Conservation (phyloP, 371 early-diverging fungal species). For the Mortierella sp. region DNA sequence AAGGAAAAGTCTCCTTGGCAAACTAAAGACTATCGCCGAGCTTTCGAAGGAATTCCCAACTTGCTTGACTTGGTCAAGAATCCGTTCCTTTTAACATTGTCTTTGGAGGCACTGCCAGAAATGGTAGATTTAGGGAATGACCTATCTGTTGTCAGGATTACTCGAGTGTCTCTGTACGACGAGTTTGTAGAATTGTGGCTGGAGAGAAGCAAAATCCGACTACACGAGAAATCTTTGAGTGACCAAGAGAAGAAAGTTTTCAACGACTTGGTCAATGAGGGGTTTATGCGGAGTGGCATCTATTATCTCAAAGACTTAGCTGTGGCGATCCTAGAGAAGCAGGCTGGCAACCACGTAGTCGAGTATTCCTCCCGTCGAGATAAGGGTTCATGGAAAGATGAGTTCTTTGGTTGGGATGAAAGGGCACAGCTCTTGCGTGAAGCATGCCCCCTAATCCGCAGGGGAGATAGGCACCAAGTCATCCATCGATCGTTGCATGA, state of each 20-base stretch:
- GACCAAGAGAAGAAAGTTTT: not conserved
- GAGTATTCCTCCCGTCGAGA: not conserved
- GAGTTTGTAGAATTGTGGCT: constrained; percentile 3
- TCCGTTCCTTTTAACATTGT: not conserved
- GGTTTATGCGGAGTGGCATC: not conserved
- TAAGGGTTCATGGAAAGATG: not conserved
- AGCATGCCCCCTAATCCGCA: not conserved
- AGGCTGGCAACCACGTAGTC: not conserved
- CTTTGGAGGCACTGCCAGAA: constrained; percentile 2
- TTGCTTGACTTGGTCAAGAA: not conserved
- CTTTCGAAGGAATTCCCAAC: not conserved
- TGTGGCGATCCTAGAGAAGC: constrained; percentile 1
- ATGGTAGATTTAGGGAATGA: not conserved
- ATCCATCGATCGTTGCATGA: not conserved
- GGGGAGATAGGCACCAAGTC: not conserved
- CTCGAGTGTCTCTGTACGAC: constrained; percentile 15
- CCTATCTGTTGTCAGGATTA: not conserved
- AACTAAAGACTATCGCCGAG: not conserved
- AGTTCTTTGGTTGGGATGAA: not conserved
- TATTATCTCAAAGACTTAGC: not conserved
- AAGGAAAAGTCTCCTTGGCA: not conserved
- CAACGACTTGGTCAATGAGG: not conserved
- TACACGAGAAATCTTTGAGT: not conserved
- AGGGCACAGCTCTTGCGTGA: not conserved
- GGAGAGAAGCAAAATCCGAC: not conserved